Evolutionary conservation across 2,329 filamentous ascomycete species (phyloP).

Genomic region (Colletotrichum plurivorum): DNA sequence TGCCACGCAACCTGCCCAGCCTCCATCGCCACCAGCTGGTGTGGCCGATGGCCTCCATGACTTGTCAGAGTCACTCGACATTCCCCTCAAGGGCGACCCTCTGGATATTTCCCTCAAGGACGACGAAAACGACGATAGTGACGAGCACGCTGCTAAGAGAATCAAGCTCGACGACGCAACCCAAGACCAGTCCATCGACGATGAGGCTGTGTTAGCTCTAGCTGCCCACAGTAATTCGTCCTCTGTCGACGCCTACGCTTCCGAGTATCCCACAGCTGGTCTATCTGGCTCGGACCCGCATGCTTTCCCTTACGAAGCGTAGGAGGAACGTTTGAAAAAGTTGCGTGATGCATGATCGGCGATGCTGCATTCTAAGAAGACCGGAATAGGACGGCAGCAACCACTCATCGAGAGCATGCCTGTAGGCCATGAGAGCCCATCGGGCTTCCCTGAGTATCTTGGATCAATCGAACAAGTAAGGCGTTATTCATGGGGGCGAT

Average conservation of each 20-base stretch:
- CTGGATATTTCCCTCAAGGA: constrained; percentile 47
- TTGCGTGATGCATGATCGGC: not conserved
- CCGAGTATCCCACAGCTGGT: constrained; percentile 55
- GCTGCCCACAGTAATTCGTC: constrained; percentile 58
- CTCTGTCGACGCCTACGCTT: constrained; percentile 54
- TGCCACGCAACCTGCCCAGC: not conserved
- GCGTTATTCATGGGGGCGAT: constrained; percentile 37
- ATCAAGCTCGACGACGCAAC: constrained; percentile 51
- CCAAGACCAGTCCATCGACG: constrained; percentile 56
- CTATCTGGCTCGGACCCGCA: constrained; percentile 17
- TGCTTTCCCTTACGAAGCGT: constrained; percentile 60
- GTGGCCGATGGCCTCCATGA: constrained; percentile 22
- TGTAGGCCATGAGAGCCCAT: constrained; percentile 29
- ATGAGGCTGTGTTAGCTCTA: constrained; percentile 64
- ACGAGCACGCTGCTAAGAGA: constrained; percentile 36
- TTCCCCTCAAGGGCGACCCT: constrained; percentile 33
- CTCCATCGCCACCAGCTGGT: constrained; percentile 1
- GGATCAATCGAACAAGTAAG: constrained; percentile 19
- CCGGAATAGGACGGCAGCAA: not conserved
- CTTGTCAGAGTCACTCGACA: constrained; percentile 30
- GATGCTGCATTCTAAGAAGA: not conserved
- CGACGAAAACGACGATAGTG: constrained; percentile 45
- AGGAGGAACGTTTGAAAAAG: constrained; percentile 25
- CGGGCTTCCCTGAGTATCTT: not conserved
- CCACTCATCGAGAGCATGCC: constrained; percentile 41